Conservation (phyloP, 306 rosid species). For the Erythrophleum fordii region DNA sequence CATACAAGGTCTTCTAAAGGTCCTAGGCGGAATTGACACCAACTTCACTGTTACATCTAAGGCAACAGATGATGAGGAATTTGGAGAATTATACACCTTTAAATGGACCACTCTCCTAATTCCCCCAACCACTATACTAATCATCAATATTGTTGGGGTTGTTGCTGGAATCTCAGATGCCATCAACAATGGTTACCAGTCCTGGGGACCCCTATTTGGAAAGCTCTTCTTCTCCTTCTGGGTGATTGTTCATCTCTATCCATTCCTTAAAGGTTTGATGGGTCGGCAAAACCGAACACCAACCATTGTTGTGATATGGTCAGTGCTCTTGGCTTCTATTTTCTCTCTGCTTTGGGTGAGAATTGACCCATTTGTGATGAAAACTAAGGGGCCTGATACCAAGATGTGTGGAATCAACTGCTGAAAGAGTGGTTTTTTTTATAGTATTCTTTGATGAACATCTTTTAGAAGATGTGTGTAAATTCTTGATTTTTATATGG, state of each 20-base stretch:
- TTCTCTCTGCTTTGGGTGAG: slow-evolving; percentile 98
- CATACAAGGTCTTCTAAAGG: slow-evolving; percentile 91
- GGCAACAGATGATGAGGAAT: slow-evolving; percentile 91
- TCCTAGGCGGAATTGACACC: slow-evolving; percentile 87
- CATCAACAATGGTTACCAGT: slow-evolving; percentile 89
- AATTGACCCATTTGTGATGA: slow-evolving; percentile 84
- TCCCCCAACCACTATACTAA: slow-evolving; percentile 88
- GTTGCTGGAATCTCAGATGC: slow-evolving; percentile 98
- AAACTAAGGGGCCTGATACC: slow-evolving; percentile 88
- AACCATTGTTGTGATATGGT: slow-evolving; percentile 95
- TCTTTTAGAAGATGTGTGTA: slow-evolving; percentile 47
- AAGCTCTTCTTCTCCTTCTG: slow-evolving; percentile 96
- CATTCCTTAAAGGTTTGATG: slow-evolving; percentile 98
- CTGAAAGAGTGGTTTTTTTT: slow-evolving; percentile 46
- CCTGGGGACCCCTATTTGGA: slow-evolving; percentile 98
- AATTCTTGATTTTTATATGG: slow-evolving; percentile 48
- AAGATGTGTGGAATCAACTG: slow-evolving; percentile 92
- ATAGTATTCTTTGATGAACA: slow-evolving; percentile 50
- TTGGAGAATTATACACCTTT: slow-evolving; percentile 77
- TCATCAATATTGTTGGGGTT: slow-evolving; percentile 91
- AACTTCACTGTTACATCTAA: slow-evolving; percentile 93
- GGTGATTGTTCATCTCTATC: slow-evolving; percentile 96
- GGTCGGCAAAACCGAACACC: slow-evolving; percentile 98
- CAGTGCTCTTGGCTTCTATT: slow-evolving; percentile 89
- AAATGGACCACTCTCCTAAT: slow-evolving; percentile 96